phyloP scores from a whole-genome alignment of 192 early-diverging fungal genomes.

The Backusella macrospora region DNA sequence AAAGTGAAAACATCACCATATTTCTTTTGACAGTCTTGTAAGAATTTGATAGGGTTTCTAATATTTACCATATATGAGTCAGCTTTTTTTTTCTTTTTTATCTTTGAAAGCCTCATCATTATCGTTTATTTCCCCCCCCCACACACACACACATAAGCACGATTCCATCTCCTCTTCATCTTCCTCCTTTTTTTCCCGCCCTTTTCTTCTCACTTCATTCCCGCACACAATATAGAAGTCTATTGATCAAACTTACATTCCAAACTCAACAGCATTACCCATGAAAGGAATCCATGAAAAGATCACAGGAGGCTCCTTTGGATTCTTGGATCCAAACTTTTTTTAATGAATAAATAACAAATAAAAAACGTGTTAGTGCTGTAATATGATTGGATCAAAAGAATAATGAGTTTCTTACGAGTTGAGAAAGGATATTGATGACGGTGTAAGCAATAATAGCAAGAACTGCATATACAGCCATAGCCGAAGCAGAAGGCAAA shows the following conservation, averaged over 20 bases:
- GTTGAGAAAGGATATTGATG: conserved; percentile 37
- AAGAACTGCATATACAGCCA: conserved; percentile 28
- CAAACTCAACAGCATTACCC: conserved; percentile 85
- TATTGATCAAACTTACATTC: conserved; percentile 52
- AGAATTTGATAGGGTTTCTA: conserved; percentile 82
- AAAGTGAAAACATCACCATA: conserved; percentile 94
- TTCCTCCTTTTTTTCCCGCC: not conserved
- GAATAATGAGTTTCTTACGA: conserved; percentile 16
- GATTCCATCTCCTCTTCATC: not conserved
- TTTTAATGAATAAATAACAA: not conserved
- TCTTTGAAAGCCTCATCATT: not conserved
- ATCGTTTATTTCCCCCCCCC: not conserved
- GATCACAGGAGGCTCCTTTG: conserved; percentile 70
- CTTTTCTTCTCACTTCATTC: not conserved
- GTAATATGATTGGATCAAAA: not conserved
- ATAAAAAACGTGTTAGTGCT: not conserved
- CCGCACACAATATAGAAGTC: too few relatives aligned
- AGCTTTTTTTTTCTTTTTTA: too few relatives aligned
- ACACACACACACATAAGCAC: conserved; percentile 1
- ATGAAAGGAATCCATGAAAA: conserved; percentile 85
- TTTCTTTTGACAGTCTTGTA: conserved; percentile 78
- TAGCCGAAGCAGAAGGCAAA: conserved; percentile 16
- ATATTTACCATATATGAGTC: not conserved
- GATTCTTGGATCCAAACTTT: conserved; percentile 31
- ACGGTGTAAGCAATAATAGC: conserved; percentile 9